A percentile compares a stretch with the other conserved stretches of the same genome.
Evolutionary conservation across 2,329 filamentous ascomycete species (phyloP).

Genomic region (Tolypocladium pustulatum): DNA sequence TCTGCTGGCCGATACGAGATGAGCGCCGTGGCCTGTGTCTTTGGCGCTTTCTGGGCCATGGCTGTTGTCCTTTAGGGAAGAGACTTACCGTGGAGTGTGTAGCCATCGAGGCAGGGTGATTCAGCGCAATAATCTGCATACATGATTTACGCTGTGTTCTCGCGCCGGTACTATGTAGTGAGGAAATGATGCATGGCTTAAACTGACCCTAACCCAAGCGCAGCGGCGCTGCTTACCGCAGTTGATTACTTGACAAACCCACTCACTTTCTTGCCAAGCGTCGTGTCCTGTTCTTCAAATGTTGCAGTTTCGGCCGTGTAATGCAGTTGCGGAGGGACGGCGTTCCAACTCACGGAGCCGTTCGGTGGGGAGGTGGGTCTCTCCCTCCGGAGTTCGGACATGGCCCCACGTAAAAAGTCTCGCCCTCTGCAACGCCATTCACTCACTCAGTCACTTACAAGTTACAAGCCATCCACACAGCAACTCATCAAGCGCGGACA

Average conservation of each 20-base stretch:
- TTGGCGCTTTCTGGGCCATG: conserved; percentile 11
- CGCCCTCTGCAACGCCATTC: background rate
- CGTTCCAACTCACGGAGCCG: background rate
- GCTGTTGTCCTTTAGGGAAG: conserved; percentile 11
- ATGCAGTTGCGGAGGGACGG: background rate
- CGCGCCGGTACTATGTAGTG: background rate
- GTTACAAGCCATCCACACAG: background rate
- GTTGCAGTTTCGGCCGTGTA: too few species aligned
- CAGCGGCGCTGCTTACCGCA: background rate
- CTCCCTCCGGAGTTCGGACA: background rate
- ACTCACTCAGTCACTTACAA: background rate
- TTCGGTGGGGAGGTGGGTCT: background rate
- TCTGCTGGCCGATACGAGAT: conserved; percentile 11
- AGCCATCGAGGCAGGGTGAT: background rate
- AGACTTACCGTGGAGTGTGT: background rate
- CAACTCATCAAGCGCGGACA: background rate
- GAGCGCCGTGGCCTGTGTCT: conserved; percentile 12
- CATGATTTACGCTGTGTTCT: background rate
- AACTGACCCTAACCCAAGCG: background rate
- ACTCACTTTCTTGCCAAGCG: too few species aligned
- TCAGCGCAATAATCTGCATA: background rate
- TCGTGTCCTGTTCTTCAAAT: background rate
- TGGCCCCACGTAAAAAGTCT: background rate
- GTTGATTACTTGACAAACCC: background rate
- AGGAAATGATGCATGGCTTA: background rate